Base-by-base conservation (phyloP, 352 stramenopile species). In the Thalassiosira hispida region DNA sequence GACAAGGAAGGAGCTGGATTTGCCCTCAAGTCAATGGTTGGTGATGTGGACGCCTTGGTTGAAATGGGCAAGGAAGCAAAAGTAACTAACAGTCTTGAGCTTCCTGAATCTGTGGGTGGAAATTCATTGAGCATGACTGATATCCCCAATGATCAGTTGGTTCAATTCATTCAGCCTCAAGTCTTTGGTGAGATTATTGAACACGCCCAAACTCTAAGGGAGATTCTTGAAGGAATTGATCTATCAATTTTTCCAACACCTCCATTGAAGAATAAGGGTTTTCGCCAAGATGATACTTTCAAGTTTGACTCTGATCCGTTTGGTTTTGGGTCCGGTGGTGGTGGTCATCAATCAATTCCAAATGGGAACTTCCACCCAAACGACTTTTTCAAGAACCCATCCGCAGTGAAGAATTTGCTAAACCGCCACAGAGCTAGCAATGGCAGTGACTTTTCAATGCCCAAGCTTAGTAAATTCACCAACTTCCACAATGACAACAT, bases 181-280 rank as follows among this genome's bases (percentile, higher is more conserved):
- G 11, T 55, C 2, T 29, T 55, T 23, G 46, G 27, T 55, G n/a
- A 55, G 9, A 27, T 55, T 55, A 18, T 55, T 23, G 46, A 55
- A 20, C 46, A 55, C 12, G 18, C 18, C 20, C 11, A 55, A 27
- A 4, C 14, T 55, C 18, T 47, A 9, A 42, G 22, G 8, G 23
- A 63, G 3, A 44, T 20, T n/a, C 22, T 51, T 1, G n/a, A 66
- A n/a, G 27, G 9, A n/a, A 61, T 61, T 40, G 25, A 61, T 33
- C 23, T 56, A 5, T 56, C 5, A 56, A 56, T 5, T 49, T 49
- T 49, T 49, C 20, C 40, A 18, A 42, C 35, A 42, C 35, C 35
- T 42, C 35, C 35, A 42, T 42, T 12, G n/a, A 23, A 53, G 44
- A 53, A 6, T n/a, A 20, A 53, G n/a, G n/a, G 7, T 8, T 23